phyloP scores from a whole-genome alignment of 2,329 filamentous ascomycete species.

The Venturia effusa region DNA sequence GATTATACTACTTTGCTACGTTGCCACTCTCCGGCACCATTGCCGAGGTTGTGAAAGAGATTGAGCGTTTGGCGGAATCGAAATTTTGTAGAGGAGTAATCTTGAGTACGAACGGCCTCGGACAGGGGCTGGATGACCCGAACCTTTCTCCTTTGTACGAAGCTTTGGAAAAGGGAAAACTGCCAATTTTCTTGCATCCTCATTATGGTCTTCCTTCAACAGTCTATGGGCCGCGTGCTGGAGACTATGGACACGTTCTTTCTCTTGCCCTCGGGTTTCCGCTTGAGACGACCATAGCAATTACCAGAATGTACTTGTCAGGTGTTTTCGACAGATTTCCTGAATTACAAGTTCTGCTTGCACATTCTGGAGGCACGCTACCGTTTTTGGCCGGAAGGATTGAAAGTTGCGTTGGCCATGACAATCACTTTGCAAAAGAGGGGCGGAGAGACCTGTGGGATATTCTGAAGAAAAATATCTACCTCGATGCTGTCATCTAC shows the following conservation, averaged over 20 bases:
- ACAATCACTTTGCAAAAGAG: conserved; percentile 57
- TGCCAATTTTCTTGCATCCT: conserved; percentile 76
- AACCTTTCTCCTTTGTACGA: conserved; percentile 60
- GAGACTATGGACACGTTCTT: conserved; percentile 76
- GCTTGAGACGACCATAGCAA: conserved; percentile 84
- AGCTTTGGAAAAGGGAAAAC: conserved; percentile 51
- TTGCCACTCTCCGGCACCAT: conserved; percentile 62
- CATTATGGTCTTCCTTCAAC: conserved; percentile 78
- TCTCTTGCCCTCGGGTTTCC: conserved; percentile 81
- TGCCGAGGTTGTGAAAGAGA: conserved; percentile 51
- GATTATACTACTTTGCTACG: conserved; percentile 73
- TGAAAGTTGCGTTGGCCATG: conserved; percentile 77
- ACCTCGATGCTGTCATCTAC: conserved; percentile 80
- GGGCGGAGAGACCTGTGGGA: conserved; percentile 51
- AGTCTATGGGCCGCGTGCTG: conserved; percentile 66
- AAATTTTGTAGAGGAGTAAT: conserved; percentile 74
- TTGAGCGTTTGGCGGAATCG: conserved; percentile 50
- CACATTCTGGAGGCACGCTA: conserved; percentile 79
- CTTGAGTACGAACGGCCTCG: conserved; percentile 73
- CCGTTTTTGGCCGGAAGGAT: conserved; percentile 83
- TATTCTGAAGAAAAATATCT: conserved; percentile 63
- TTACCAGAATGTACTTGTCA: conserved; percentile 76
- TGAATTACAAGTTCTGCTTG: conserved; percentile 61
- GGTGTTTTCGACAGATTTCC: conserved; percentile 73
- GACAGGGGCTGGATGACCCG: conserved; percentile 69